These are phyloP conservation scores for Dactylellina haptotyla DNA, from an alignment of 2,329 filamentous ascomycete genomes.

Conservation along the genomic window DNA sequence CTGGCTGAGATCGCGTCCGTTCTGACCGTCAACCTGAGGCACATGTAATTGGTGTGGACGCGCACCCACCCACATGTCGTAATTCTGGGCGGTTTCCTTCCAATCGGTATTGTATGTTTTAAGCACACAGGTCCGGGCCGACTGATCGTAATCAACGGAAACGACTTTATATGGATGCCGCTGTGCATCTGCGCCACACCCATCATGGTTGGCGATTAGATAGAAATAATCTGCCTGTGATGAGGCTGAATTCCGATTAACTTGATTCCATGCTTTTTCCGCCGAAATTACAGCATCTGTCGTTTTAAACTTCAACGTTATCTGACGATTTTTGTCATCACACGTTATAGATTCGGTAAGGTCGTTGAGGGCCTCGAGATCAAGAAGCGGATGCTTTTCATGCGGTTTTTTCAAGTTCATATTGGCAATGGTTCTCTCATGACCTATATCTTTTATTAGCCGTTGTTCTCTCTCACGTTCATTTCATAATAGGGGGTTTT, in stretches of 20 bases:
- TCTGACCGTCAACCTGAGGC: too few relatives aligned
- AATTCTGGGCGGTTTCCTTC: slow-evolving; percentile 22
- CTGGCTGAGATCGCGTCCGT: too few relatives aligned
- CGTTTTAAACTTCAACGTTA: slow-evolving; percentile 59
- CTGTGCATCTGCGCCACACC: slow-evolving; percentile 58
- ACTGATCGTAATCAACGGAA: slow-evolving; percentile 14
- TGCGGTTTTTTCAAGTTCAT: slow-evolving; percentile 59
- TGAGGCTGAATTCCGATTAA: too few relatives aligned
- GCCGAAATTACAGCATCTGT: slow-evolving; percentile 58
- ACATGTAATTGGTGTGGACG: not conserved
- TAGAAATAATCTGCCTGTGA: slow-evolving; percentile 58
- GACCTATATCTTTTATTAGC: not conserved
- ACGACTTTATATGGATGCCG: slow-evolving; percentile 58
- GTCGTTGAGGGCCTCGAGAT: slow-evolving; percentile 59
- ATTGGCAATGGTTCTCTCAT: slow-evolving; percentile 57
- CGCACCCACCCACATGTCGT: slow-evolving; percentile 19
- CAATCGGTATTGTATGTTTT: slow-evolving; percentile 19
- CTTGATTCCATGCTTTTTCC: slow-evolving; percentile 57
- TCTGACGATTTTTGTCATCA: slow-evolving; percentile 41
- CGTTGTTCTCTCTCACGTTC: not conserved
- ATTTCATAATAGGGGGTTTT: not conserved
- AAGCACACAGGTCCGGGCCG: slow-evolving; percentile 11
- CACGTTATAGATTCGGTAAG: slow-evolving; percentile 59
- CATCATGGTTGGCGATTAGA: slow-evolving; percentile 59
- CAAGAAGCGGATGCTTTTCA: slow-evolving; percentile 57